Conservation (phyloP, 2,329 filamentous ascomycete species). For the Helotiales sp. region DNA sequence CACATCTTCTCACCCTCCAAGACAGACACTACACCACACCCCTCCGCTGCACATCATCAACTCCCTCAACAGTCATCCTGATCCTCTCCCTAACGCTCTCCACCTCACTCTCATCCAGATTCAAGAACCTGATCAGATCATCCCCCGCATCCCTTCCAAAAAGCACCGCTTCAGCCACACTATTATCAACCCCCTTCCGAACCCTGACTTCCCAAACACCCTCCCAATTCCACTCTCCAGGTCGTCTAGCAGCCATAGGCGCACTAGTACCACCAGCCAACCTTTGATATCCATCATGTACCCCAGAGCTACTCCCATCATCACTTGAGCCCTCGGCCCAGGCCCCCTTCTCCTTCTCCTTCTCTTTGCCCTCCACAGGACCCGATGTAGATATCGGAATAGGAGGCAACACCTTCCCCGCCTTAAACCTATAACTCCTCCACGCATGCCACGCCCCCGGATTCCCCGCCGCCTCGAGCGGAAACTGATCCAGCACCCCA, state of each 20-base stretch:
- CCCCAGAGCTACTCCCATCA: constrained; percentile 20
- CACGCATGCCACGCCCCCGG: constrained; percentile 94
- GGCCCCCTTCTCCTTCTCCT: not conserved
- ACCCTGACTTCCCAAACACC: constrained; percentile 95
- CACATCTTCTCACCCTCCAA: constrained; percentile 33
- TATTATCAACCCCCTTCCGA: constrained; percentile 75
- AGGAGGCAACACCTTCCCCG: constrained; percentile 47
- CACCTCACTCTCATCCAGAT: constrained; percentile 64
- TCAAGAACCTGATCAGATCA: constrained; percentile 74
- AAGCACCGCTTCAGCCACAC: constrained; percentile 77
- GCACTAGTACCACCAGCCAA: constrained; percentile 30
- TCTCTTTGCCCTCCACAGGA: not conserved
- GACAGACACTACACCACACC: constrained; percentile 26
- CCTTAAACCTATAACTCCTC: constrained; percentile 69
- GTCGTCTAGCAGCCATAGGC: constrained; percentile 51
- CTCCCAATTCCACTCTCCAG: constrained; percentile 96
- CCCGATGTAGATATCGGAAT: not conserved
- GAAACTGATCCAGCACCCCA: constrained; percentile 75
- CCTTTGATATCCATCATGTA: constrained; percentile 28
- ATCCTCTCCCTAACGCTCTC: constrained; percentile 64
- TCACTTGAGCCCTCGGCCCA: constrained; percentile 19
- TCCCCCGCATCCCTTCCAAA: constrained; percentile 71
- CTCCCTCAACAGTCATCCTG: constrained; percentile 52
- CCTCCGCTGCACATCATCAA: constrained; percentile 37
- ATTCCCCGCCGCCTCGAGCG: constrained; percentile 83